Base-by-base conservation (phyloP, 2,329 filamentous ascomycete genomes). In the Ceratocystis alfenasii region DNA sequence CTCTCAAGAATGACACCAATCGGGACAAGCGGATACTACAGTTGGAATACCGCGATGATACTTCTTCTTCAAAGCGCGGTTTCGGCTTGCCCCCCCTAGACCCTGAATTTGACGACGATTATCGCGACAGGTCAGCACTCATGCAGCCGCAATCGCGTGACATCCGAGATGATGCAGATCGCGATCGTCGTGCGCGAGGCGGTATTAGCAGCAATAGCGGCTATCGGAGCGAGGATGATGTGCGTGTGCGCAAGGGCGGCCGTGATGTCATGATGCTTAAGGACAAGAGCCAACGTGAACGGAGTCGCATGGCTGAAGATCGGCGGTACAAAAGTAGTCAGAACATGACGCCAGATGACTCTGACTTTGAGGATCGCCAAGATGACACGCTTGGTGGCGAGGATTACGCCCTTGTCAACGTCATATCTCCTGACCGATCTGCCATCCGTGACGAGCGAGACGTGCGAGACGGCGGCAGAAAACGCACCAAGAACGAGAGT, bases 361-460 rank as follows among this genome's bases (percentile, higher is more conserved):
- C 41, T 45, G 61, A 62, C 25, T 64, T 41, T 55, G 57, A 62
- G 5, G 64, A 44, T 2, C 44, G 41, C 10, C 17, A 30, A 22
- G 60, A 63, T 20, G 48, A 66, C 30, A 66, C 60, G 2, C 25
- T 66, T 1, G 65, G 60, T 15, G 60, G 55, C 1, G 46, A 63
- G 2, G 65, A 66, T 20, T 63, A 63, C 20, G 59, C 61, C 7
- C 28, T 66, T 33, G 33, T 63, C 7, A 45, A 63, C 6, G 33
- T 50, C 12, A 46, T 46, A 3, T 45, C 60, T 4, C 57, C 65
- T 17, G 65, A 66, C 30, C 60, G 36, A 20, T 66, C 65, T 15
- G 50, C 48, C 5, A 20, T 66, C 1, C 64, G 64, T 15, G 61
- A 62, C 25, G 53, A 44, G 5, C 30, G 59, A 45, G 53, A 57